Evolutionary conservation across 148 eudicot species (phyloP), one percentile per base, ranked within the genome.

Genomic region (Polygonum maritimum): DNA sequence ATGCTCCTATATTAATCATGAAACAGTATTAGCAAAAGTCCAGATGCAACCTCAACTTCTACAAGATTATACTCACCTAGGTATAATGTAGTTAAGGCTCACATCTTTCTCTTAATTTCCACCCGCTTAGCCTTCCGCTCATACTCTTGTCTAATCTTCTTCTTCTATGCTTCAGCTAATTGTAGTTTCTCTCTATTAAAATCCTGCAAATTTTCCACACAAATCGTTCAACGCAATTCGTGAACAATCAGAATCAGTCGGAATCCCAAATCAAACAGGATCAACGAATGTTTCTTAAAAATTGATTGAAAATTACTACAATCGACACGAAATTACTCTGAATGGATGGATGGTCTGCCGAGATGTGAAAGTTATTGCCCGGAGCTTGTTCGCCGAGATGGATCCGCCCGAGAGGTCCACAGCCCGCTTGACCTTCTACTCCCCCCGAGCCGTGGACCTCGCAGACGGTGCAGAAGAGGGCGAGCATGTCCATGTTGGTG

Each of bases 41-140:
- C 75, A 72, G 31, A 72, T 45, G 18, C 51, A 72, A 21, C 33
- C 71, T 35, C 19, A 31, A 44, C 45, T 26, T 45, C 51, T 72
- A 39, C 39, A 45, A 54, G 35, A 35, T 67, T 15, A 33, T 67
- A 72, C 75, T 72, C 75, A 44, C 75, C 74, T 54, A 44, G 22
- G n/a, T 19, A 55, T 19, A 57, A 55, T 57, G 31, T 19, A 21
- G 2, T n/a, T n/a, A 7, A n/a, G 63, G 71, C 86, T 85, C 78
- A 91, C 94, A 92, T 90, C 81, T 92, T 92, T 82, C 80, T 88
- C n/a, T 87, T 85, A 74, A 87, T 87, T 16, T 92, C 87, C 1
- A 92, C 92, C 69, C 87, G 91, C 80, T 90, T 92, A 5, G 79
- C 60, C 79, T 90, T 92, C 49, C 92, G 86, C 72, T 88, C 94